Evolutionary conservation across 1,139 yeast genomes (phyloP), one percentile per base, ranked within the genome.

Genomic region (Nakaseomyces sp.): DNA sequence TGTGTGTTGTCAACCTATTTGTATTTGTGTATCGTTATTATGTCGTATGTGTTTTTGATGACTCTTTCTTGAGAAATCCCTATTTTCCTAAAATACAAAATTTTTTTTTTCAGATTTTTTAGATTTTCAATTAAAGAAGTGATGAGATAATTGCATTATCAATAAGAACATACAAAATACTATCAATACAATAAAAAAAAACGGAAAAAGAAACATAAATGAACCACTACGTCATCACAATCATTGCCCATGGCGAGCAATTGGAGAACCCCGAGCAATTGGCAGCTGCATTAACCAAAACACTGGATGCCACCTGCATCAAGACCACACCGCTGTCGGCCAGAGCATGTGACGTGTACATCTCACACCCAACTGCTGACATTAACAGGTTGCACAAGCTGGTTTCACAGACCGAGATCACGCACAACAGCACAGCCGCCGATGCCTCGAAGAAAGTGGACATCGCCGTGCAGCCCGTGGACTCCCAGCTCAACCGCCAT

Each of bases 381-480:
- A 12, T 19, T 7, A 18, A 24, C 13, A 13, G 12, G 12, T 6
- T 32, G 15, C 36, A 24, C 12, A 15, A 6, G 20, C 22, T 12
- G 22, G 43, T 18, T 3, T 28, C 19, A 45, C 44, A n/a, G n/a
- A n/a, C n/a, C n/a, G n/a, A n/a, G n/a, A n/a, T n/a, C n/a, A n/a
- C n/a, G n/a, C n/a, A n/a, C n/a, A n/a, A n/a, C n/a, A n/a, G n/a
- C n/a, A n/a, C n/a, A n/a, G n/a, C n/a, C n/a, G n/a, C n/a, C n/a
- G n/a, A n/a, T n/a, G n/a, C n/a, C n/a, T n/a, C n/a, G n/a, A n/a
- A n/a, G n/a, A 41, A 45, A 3, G 62, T 71, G 12, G 81, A 78
- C 50, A 52, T 77, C 12, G 60, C 76, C 12, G 63, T 76, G 13
- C 83, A 77, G 54, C 50, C 48, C 37, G 58, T 67, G 42, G 63